These are phyloP conservation scores for Blepharisma undulans DNA, from an alignment of 169 alveolate species.

Conservation along the genomic window DNA sequence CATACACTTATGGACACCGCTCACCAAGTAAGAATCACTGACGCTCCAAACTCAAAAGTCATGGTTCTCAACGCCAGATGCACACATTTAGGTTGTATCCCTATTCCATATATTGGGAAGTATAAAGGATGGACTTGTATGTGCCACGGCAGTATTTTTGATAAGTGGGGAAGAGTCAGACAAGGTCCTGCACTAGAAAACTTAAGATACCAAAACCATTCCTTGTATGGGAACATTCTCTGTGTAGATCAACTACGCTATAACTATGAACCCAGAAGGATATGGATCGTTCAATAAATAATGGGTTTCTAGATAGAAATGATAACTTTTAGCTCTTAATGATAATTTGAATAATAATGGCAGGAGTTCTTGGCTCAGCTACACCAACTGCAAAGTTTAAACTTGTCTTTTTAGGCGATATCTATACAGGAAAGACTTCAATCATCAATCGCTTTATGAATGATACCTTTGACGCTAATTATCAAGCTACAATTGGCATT, in stretches of 20 bases:
- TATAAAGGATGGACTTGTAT: slow-evolving; percentile 83
- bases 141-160: slow-evolving; percentile 85
- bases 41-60: slow-evolving; percentile 79
- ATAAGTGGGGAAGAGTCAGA: slow-evolving; percentile 83
- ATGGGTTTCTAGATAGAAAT: not conserved
- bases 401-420: slow-evolving; percentile 65
- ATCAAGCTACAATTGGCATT: slow-evolving; percentile 82
- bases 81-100: slow-evolving; percentile 86
- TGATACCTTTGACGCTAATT: slow-evolving; percentile 60
- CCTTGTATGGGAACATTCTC: slow-evolving; percentile 38
- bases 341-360: not conserved
- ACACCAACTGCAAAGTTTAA: slow-evolving; percentile 38
- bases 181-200: slow-evolving; percentile 83
- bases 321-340: not conserved
- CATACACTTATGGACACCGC: slow-evolving; percentile 65
- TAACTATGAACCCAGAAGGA: slow-evolving; percentile 44
- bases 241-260: slow-evolving; percentile 33
- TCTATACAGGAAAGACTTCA: slow-evolving; percentile 62
- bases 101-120: slow-evolving; percentile 84
- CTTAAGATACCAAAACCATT: slow-evolving; percentile 46
- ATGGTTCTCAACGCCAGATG: slow-evolving; percentile 81
- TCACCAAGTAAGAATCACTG: slow-evolving; percentile 62
- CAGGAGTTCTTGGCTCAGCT: not conserved
- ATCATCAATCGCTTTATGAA: slow-evolving; percentile 55
- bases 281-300: slow-evolving; percentile 41